Evolutionary conservation across 192 early-diverging fungal species (phyloP).

Genomic region (Jimgerdemannia lactiflua): DNA sequence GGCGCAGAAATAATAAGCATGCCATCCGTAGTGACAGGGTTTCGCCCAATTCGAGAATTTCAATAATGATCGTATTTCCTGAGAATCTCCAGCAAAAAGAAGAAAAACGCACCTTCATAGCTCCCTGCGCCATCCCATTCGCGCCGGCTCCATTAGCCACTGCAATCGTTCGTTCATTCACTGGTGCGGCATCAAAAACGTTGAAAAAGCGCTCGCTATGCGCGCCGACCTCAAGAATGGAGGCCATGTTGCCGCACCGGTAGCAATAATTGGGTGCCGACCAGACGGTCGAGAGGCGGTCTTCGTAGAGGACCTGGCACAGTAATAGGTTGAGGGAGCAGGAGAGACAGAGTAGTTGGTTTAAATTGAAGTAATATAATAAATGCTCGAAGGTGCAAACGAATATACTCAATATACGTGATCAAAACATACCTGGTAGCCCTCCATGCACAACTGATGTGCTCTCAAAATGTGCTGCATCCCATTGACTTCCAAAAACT

Average conservation of each 20-base stretch:
- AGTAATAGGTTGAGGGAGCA: background rate
- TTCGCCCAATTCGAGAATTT: background rate
- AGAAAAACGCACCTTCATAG: background rate
- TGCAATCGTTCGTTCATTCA: constrained; percentile 54
- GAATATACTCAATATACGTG: background rate
- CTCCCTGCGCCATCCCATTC: background rate
- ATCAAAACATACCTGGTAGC: constrained; percentile 57
- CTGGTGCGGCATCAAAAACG: constrained; percentile 85
- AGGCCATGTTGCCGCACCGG: constrained; percentile 82
- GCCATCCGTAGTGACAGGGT: background rate
- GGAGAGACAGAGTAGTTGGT: constrained; percentile 7
- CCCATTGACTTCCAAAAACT: constrained; percentile 75
- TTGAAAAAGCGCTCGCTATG: constrained; percentile 81
- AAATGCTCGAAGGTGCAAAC: constrained; percentile 5
- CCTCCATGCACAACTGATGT: constrained; percentile 88
- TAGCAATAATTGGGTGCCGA: constrained; percentile 87
- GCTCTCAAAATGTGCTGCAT: constrained; percentile 82
- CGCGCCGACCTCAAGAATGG: constrained; percentile 74
- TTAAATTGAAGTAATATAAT: constrained; percentile 7
- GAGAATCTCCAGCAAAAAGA: background rate
- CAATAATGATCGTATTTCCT: background rate
- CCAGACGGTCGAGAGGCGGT: constrained; percentile 86
- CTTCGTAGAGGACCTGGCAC: constrained; percentile 75
- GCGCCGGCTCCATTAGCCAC: constrained; percentile 13
- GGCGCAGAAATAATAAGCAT: background rate